phyloP scores from a whole-genome alignment of 2,329 filamentous ascomycete species.

The Botryotinia narcissicola region DNA sequence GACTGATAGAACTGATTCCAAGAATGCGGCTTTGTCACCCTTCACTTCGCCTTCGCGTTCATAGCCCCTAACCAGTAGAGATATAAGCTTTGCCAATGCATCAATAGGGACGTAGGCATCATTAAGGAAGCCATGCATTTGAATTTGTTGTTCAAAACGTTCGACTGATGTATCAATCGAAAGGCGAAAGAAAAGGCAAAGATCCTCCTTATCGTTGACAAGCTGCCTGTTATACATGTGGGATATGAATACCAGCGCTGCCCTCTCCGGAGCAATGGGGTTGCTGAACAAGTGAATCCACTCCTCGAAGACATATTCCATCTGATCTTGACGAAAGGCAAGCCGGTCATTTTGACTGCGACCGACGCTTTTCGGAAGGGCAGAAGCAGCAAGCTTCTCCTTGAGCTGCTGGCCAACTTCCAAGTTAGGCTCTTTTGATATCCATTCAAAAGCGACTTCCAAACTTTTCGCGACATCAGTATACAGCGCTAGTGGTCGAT shows the following conservation, averaged over 20 bases:
- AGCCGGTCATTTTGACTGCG: conserved; percentile 56
- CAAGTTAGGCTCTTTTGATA: conserved; percentile 68
- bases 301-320: conserved; percentile 94
- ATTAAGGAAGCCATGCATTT: conserved; percentile 55
- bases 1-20: conserved; percentile 77
- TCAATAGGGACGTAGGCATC: conserved; percentile 66
- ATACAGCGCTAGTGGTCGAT: conserved; percentile 73
- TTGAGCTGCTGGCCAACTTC: conserved; percentile 69
- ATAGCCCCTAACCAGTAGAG: conserved; percentile 70
- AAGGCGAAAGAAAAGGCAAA: conserved; percentile 74
- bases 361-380: conserved; percentile 52
- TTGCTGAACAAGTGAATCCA: conserved; percentile 84
- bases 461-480: conserved; percentile 84
- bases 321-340: conserved; percentile 69
- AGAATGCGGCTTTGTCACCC: conserved; percentile 64
- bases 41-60: conserved; percentile 58
- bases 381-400: conserved; percentile 55
- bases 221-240: conserved; percentile 76
- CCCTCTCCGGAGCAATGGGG: conserved; percentile 70
- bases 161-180: conserved; percentile 78
- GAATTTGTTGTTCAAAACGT: conserved; percentile 70
- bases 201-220: conserved; percentile 71
- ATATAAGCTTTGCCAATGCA: conserved; percentile 76
- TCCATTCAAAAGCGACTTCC: conserved; percentile 78
- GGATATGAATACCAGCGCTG: conserved; percentile 72